A percentile compares a stretch with the other conserved stretches of the same genome.
phyloP scores from a whole-genome alignment of 2,329 filamentous ascomycete species.

The Aureobasidium vineae region DNA sequence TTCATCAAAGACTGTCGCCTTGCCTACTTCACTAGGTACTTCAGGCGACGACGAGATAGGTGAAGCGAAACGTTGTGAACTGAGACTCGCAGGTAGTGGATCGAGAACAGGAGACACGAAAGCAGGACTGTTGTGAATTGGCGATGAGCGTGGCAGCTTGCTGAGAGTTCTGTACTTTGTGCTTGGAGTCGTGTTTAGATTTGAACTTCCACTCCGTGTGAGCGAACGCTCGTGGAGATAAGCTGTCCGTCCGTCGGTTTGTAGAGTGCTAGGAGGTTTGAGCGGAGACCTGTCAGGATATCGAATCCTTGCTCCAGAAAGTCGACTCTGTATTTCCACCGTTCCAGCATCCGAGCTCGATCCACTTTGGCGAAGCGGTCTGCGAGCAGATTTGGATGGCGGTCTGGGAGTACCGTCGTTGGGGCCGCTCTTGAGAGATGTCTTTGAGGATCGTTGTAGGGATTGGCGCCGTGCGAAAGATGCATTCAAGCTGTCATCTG shows the following conservation, averaged over 20 bases:
- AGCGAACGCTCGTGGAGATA: constrained; percentile 32
- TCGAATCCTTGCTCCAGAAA: neutral
- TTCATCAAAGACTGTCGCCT: neutral
- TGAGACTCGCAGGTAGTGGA: neutral
- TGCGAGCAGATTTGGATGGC: neutral
- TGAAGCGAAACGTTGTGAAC: neutral
- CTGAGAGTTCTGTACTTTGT: neutral
- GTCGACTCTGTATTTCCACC: neutral
- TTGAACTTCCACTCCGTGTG: neutral
- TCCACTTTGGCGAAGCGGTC: neutral
- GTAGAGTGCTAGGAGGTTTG: constrained; percentile 26
- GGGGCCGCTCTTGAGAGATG: neutral
- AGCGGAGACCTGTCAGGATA: neutral
- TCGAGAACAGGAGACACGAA: constrained; percentile 2
- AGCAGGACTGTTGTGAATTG: neutral
- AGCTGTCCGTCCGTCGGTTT: constrained; percentile 36
- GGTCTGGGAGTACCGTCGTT: neutral
- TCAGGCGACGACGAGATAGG: neutral
- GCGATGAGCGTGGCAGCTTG: constrained; percentile 8
- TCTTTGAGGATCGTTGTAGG: neutral
- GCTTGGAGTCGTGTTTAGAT: neutral
- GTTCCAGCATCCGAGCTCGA: neutral
- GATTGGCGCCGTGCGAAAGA: constrained; percentile 7
- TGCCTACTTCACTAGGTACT: neutral
- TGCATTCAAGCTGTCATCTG: constrained; percentile 17